A percentile compares a stretch with the other conserved stretches of the same genome.
phyloP scores from a whole-genome alignment of 2,329 filamentous ascomycete species.

The Akanthomyces muscarius region DNA sequence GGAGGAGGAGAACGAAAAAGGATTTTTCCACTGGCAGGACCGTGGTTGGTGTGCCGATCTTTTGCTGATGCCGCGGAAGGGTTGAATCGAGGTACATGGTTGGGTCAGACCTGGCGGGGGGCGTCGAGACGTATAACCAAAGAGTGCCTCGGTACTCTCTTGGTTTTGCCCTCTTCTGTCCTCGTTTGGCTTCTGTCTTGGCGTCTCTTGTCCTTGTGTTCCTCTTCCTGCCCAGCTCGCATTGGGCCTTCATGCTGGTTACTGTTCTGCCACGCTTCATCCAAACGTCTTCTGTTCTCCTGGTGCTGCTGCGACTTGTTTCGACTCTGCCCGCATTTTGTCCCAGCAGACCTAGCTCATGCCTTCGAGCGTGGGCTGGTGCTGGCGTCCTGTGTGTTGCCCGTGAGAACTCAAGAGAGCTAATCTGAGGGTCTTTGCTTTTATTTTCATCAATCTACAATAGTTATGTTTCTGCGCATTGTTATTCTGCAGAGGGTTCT shows the following conservation, averaged over 20 bases:
- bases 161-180: background rate
- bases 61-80: background rate
- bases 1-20: background rate
- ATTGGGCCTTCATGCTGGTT: background rate
- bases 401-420: conserved; percentile 53
- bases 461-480: background rate
- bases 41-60: background rate
- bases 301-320: conserved; percentile 16
- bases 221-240: background rate
- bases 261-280: background rate
- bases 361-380: background rate
- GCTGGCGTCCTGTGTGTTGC: conserved; percentile 35
- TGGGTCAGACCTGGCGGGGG: background rate
- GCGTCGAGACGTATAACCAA: background rate
- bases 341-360: background rate
- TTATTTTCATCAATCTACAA: conserved; percentile 3
- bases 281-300: background rate
- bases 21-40: background rate
- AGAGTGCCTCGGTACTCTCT: background rate
- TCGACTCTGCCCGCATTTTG: conserved; percentile 8
- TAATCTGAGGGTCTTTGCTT: conserved; percentile 47
- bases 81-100: background rate
- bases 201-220: background rate
- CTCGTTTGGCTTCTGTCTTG: background rate
- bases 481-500: background rate